Conservation (phyloP, 2,329 filamentous ascomycete species). For the Fusarium guadeloupense region DNA sequence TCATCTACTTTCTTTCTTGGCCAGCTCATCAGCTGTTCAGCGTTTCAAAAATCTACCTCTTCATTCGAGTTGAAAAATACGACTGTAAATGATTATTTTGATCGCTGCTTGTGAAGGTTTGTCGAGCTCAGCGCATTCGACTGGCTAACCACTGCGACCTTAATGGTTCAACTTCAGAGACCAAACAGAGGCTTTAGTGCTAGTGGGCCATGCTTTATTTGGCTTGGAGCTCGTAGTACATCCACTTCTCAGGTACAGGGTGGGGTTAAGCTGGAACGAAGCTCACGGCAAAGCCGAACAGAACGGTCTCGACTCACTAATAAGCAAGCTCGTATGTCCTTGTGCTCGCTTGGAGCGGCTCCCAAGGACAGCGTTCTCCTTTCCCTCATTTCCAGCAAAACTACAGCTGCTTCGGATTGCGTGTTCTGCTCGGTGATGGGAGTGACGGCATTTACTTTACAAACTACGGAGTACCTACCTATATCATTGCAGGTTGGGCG, state of each 20-base stretch:
- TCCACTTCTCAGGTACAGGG: slow-evolving; percentile 43
- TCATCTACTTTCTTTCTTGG: neutral
- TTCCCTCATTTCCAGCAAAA: neutral
- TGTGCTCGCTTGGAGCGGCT: slow-evolving; percentile 28
- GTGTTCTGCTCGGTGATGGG: neutral
- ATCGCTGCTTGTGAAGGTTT: too few relatives aligned
- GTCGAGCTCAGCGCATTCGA: neutral
- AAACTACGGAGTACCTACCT: neutral
- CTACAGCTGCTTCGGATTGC: neutral
- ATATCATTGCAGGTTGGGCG: slow-evolving; percentile 10
- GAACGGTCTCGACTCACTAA: slow-evolving; percentile 43
- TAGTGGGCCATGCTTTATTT: slow-evolving; percentile 13
- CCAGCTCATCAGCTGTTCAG: neutral
- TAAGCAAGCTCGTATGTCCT: slow-evolving; percentile 15
- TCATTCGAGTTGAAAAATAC: neutral
- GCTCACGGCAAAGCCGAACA: slow-evolving; percentile 42
- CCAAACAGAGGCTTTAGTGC: neutral
- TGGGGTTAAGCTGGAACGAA: slow-evolving; percentile 37
- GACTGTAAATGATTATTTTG: neutral
- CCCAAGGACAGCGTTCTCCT: slow-evolving; percentile 4
- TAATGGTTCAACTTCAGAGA: neutral
- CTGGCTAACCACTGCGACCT: too few relatives aligned
- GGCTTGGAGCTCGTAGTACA: slow-evolving; percentile 8
- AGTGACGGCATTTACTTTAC: too few relatives aligned
- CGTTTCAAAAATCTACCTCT: neutral